phyloP scores from a whole-genome alignment of 768 basidiomycete genomes.

The Trametes meyenii region DNA sequence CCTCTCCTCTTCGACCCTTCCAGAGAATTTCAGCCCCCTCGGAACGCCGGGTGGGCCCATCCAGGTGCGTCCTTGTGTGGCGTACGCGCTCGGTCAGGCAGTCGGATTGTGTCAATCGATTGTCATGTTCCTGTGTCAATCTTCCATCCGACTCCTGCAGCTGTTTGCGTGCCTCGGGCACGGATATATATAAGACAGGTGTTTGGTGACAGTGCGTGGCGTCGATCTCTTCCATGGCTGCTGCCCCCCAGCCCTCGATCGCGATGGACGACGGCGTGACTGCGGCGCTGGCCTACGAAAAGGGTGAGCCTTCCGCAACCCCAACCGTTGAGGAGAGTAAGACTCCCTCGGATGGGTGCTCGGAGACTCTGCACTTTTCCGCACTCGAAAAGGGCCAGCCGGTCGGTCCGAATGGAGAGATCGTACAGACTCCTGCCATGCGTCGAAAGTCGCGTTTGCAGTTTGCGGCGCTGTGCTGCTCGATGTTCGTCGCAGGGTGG shows the following conservation, averaged over 20 bases:
- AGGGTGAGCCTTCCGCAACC: not conserved
- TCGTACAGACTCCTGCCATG: constrained; percentile 3
- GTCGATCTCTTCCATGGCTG: not conserved
- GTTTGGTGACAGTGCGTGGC: not conserved
- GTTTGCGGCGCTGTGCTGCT: constrained; percentile 54
- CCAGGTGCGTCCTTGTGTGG: too few species aligned
- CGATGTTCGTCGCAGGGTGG: constrained; percentile 68
- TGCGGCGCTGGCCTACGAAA: not conserved
- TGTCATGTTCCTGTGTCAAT: too few species aligned
- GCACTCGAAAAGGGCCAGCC: not conserved
- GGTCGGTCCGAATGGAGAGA: not conserved
- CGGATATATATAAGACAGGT: not conserved
- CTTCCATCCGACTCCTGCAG: too few species aligned
- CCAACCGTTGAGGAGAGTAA: not conserved
- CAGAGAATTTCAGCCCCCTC: too few species aligned
- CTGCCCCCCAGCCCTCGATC: not conserved
- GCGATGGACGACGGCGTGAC: not conserved
- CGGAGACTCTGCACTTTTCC: not conserved
- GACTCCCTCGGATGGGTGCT: not conserved
- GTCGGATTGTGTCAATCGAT: too few species aligned
- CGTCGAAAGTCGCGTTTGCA: constrained; percentile 41
- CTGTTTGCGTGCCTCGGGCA: too few species aligned
- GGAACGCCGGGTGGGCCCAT: too few species aligned
- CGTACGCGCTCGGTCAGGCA: too few species aligned
- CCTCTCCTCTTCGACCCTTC: too few species aligned